Evolutionary conservation across 1,284 basidiomycete species (phyloP).

Genomic region (Apiotrichum sp.): DNA sequence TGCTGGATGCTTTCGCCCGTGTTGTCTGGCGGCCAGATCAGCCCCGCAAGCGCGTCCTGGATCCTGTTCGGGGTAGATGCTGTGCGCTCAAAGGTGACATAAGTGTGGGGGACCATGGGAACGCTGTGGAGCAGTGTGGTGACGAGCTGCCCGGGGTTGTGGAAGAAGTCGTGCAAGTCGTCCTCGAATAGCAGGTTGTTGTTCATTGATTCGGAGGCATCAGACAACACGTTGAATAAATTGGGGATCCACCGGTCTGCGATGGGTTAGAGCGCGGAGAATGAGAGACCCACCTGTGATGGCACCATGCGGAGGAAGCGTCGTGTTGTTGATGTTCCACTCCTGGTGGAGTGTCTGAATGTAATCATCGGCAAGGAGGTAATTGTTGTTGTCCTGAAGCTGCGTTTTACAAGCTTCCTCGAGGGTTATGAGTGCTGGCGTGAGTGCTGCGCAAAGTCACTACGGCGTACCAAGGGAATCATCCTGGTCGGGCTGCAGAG

Average conservation of each 20-base stretch:
- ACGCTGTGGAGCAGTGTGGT: not conserved
- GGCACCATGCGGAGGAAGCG: not conserved
- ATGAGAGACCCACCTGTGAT: not conserved
- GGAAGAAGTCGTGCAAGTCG: slow-evolving; percentile 3
- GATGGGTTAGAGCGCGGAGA: not conserved
- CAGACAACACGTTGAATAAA: not conserved
- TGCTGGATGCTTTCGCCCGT: slow-evolving; percentile 21
- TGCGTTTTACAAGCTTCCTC: not conserved
- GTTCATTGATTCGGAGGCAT: not conserved
- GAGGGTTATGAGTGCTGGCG: not conserved
- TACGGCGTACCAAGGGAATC: not conserved
- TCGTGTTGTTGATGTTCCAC: not conserved
- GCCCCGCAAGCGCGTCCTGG: slow-evolving; percentile 18
- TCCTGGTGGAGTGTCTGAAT: not conserved
- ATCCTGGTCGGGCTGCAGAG: not conserved
- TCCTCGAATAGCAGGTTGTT: not conserved
- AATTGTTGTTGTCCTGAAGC: not conserved
- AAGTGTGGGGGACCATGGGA: slow-evolving; percentile 1
- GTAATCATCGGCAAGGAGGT: slow-evolving; percentile 1
- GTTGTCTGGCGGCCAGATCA: slow-evolving; percentile 28
- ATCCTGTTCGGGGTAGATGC: slow-evolving; percentile 13
- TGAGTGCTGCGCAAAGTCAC: not conserved
- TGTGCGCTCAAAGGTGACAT: slow-evolving; percentile 8
- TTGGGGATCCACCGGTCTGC: slow-evolving; percentile 2
- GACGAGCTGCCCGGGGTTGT: slow-evolving; percentile 6